phyloP scores from a whole-genome alignment of 805 yeast species.

The Wickerhamomyces tratensis region DNA sequence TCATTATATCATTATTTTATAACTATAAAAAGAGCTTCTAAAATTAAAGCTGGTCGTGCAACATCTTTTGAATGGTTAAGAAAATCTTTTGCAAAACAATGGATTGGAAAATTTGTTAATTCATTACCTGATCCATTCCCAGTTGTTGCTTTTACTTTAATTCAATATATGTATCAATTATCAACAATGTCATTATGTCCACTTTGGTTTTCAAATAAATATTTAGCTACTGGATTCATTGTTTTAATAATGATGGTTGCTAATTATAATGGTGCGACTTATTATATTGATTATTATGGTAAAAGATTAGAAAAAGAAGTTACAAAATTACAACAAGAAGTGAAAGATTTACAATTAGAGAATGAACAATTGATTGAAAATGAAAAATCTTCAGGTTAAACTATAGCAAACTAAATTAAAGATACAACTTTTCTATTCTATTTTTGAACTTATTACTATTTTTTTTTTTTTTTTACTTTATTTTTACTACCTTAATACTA shows the following conservation, averaged over 20 bases:
- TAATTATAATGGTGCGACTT: conserved; percentile 89
- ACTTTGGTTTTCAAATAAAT: conserved; percentile 67
- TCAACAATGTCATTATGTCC: conserved; percentile 85
- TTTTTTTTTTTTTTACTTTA: too few species aligned
- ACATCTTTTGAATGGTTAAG: conserved; percentile 85
- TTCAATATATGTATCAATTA: conserved; percentile 83
- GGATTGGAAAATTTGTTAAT: conserved; percentile 71
- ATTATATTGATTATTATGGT: conserved; percentile 87
- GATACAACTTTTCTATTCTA: too few species aligned
- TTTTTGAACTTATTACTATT: too few species aligned
- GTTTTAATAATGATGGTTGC: conserved; percentile 70
- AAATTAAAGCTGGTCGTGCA: conserved; percentile 76
- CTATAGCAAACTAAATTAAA: too few species aligned
- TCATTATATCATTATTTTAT: conserved; percentile 83
- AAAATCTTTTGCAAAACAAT: conserved; percentile 52
- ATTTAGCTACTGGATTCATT: conserved; percentile 59
- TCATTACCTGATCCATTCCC: conserved; percentile 78
- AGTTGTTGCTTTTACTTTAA: conserved; percentile 74
- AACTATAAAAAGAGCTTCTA: conserved; percentile 66
- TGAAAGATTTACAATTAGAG: conserved; percentile 47
- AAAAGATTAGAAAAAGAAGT: conserved; percentile 84
- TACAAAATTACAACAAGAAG: conserved; percentile 54
- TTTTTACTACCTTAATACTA: too few species aligned
- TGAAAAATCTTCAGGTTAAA: too few species aligned
- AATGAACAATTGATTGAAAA: not conserved